phyloP scores from a whole-genome alignment of 257 asterid species.

The Oldenlandia corymbosa region DNA sequence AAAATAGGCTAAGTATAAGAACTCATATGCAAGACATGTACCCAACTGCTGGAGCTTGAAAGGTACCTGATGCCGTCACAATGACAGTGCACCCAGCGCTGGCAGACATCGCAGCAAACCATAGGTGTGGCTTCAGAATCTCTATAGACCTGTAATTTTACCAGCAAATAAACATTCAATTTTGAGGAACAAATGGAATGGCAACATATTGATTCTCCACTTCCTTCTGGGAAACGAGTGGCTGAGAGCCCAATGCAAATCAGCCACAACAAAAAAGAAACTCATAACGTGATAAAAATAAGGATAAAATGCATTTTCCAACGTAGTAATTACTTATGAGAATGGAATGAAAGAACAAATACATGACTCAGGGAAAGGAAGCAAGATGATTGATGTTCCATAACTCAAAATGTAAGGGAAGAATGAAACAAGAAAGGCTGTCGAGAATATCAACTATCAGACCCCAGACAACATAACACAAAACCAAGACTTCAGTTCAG shows the following conservation, averaged over 20 bases:
- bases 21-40: slow-evolving; percentile 5
- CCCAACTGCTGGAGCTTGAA: slow-evolving; percentile 8
- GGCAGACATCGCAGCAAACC: slow-evolving; percentile 98
- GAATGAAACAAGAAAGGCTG: too few relatives aligned
- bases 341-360: neutral
- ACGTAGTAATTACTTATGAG: neutral
- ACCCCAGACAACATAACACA: neutral
- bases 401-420: neutral
- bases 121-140: slow-evolving; percentile 99
- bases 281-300: neutral
- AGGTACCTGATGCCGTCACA: slow-evolving; percentile 93
- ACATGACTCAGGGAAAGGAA: too few relatives aligned
- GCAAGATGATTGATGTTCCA: neutral
- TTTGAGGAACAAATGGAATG: neutral
- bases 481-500: too few relatives aligned
- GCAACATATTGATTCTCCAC: too few relatives aligned
- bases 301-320: neutral
- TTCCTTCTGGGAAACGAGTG: too few relatives aligned
- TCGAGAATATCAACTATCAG: neutral
- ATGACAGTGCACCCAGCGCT: slow-evolving; percentile 97
- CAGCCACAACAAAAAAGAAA: neutral
- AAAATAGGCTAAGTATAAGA: neutral
- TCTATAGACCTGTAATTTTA: slow-evolving; percentile 69
- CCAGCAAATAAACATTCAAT: slow-evolving; percentile 21
- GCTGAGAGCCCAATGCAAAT: too few relatives aligned